Percentiles rank a stretch among this genome's conserved stretches.
Evolutionary conservation across 164 flowering plant genomes (phyloP).

Genomic region (Tinospora cordifolia): DNA sequence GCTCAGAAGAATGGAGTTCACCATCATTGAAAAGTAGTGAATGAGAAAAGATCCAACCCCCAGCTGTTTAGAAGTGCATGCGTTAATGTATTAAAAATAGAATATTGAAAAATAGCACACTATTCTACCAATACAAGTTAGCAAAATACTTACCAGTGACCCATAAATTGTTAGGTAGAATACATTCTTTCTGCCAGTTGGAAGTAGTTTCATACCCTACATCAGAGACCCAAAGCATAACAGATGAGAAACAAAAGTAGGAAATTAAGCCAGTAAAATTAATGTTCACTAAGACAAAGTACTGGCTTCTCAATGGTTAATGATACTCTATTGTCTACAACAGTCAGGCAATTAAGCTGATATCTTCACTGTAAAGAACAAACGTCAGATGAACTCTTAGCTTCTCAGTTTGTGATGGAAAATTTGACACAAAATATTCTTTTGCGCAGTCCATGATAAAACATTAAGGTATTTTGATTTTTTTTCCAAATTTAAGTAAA

Average conservation of each 20-base stretch:
- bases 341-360: too few species aligned
- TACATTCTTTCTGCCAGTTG: slow-evolving; percentile 72
- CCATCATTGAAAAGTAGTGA: slow-evolving; percentile 63
- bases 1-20: slow-evolving; percentile 62
- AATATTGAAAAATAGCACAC: background rate
- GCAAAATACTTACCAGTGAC: slow-evolving; percentile 51
- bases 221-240: slow-evolving; percentile 11
- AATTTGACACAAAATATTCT: too few species aligned
- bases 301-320: background rate
- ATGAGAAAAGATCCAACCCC: slow-evolving; percentile 70
- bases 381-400: too few species aligned
- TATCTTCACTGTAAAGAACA: too few species aligned
- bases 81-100: background rate
- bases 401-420: too few species aligned
- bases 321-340: too few species aligned
- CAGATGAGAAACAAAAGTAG: slow-evolving; percentile 3
- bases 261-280: background rate
- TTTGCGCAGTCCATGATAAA: too few species aligned
- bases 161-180: slow-evolving; percentile 68
- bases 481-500: too few species aligned
- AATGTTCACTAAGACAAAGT: background rate
- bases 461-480: too few species aligned
- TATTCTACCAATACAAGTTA: slow-evolving; percentile 1
- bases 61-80: slow-evolving; percentile 33
- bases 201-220: slow-evolving; percentile 86